Conservation (phyloP, 805 yeast genomes). For the Wickerhamomyces alni region DNA sequence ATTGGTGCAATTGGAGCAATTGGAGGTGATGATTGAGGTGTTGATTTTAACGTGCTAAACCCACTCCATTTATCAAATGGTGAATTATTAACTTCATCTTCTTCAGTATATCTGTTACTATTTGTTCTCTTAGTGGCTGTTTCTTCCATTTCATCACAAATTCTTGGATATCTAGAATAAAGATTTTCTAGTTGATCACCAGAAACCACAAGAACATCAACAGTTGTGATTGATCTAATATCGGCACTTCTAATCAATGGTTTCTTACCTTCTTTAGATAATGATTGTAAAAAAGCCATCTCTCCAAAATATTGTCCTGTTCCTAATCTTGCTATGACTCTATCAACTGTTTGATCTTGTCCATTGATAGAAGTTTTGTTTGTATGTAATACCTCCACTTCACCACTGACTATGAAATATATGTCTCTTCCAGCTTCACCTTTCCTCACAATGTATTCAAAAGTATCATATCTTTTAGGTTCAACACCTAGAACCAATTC, state of each 20-base stretch:
- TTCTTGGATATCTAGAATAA: slow-evolving; percentile 50
- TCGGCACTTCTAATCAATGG: slow-evolving; percentile 47
- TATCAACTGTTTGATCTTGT: slow-evolving; percentile 26
- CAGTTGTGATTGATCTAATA: slow-evolving; percentile 53
- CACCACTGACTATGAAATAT: slow-evolving; percentile 61
- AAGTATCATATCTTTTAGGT: slow-evolving; percentile 45
- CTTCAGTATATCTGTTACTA: slow-evolving; percentile 20
- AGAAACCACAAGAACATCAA: slow-evolving; percentile 55
- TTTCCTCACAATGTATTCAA: slow-evolving; percentile 54
- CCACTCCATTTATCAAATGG: slow-evolving; percentile 23
- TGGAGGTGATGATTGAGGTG: background rate
- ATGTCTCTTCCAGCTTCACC: slow-evolving; percentile 60
- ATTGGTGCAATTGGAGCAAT: background rate
- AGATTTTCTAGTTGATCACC: slow-evolving; percentile 49
- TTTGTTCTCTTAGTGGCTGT: slow-evolving; percentile 51
- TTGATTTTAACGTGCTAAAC: slow-evolving; percentile 6
- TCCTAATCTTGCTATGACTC: slow-evolving; percentile 50
- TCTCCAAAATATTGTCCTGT: slow-evolving; percentile 72
- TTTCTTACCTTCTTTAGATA: slow-evolving; percentile 25
- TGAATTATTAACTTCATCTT: slow-evolving; percentile 8
- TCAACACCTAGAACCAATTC: slow-evolving; percentile 60
- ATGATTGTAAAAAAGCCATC: slow-evolving; percentile 56
- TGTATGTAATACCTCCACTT: slow-evolving; percentile 57
- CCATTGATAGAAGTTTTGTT: slow-evolving; percentile 22
- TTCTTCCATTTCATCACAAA: slow-evolving; percentile 51